Base-by-base conservation (phyloP, 2,329 filamentous ascomycete species). In the Hawksworthiomyces lignivorus region DNA sequence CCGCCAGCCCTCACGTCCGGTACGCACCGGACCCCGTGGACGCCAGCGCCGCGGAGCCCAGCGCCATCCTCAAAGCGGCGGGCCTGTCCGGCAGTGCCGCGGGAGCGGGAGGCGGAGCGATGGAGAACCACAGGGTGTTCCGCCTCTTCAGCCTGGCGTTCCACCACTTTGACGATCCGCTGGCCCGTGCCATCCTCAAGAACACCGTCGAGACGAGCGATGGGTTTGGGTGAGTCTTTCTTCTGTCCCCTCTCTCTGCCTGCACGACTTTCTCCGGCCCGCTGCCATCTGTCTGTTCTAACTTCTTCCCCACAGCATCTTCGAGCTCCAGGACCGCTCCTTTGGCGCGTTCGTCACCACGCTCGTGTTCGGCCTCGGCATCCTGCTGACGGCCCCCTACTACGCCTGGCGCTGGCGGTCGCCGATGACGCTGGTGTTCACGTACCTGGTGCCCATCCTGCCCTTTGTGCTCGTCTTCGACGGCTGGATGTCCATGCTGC, bases 61-160 rank as follows among this genome's bases (percentile, higher is more conserved):
- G 68, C 30, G 58, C 80, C 24, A 60, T 74, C 35, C 52, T 43
- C 2, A 24, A 42, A 18, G 52, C 52, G 27, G 45, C 46, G 22
- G 42, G 43, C 10, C 38, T 43, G 4, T 26, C 24, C 24, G 7
- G 7, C 24, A 12, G 7, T 12, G 24, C 12, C 24, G 24, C 24
- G 7, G 24, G 24, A 12, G 7, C 24, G 24, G 12, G 12, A 12
- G 8, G 8, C 24, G 3, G 8, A 8, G 24, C 24, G 22, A 24
- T 11, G 12, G 26, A 18, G 4, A 5, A 4, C 21, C 31, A 20
- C 26, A 29, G 43, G 36, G 26, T 84, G 18, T 82, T 87, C 55
- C 69, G 84, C 5, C 62, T 87, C 37, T 88, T 84, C 59, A 84
- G 82, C 56, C 67, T 87, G 3, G 75, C 82, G 1, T 89, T 89